Evolutionary conservation across 2,329 filamentous ascomycete species (phyloP).

Genomic region (Cercospora nicotianae): DNA sequence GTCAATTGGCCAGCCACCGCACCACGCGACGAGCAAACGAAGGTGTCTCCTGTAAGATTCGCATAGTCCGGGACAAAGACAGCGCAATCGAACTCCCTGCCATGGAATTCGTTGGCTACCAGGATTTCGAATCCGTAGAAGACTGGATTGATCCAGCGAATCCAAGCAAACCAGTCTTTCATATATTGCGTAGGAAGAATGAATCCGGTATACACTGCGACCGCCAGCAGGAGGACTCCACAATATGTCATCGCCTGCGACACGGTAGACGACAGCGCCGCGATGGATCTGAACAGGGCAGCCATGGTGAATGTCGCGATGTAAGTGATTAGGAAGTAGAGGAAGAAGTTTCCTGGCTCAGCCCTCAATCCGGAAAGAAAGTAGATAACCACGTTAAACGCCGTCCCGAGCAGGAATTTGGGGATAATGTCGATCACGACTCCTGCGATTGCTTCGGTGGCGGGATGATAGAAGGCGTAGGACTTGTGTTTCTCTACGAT

Average conservation of each 20-base stretch:
- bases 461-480: conserved; percentile 44
- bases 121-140: conserved; percentile 65
- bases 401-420: conserved; percentile 53
- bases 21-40: conserved; percentile 43
- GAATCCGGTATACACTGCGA: conserved; percentile 64
- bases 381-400: conserved; percentile 60
- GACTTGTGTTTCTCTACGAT: conserved; percentile 51
- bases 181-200: conserved; percentile 34
- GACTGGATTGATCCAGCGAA: conserved; percentile 55
- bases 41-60: conserved; percentile 31
- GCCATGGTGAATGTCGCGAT: conserved; percentile 57
- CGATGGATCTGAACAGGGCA: conserved; percentile 60
- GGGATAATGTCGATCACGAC: conserved; percentile 59
- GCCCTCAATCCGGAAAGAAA: conserved; percentile 53
- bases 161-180: conserved; percentile 59
- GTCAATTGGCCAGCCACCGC: conserved; percentile 42
- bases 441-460: conserved; percentile 54
- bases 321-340: conserved; percentile 63
- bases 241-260: conserved; percentile 63
- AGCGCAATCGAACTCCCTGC: conserved; percentile 37
- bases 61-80: conserved; percentile 43
- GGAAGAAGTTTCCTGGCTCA: conserved; percentile 55
- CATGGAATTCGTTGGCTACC: conserved; percentile 54
- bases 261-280: conserved; percentile 59
- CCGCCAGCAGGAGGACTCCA: conserved; percentile 53